Percentiles rank a stretch among this genome's conserved stretches.
These are phyloP conservation scores for Tetrahymena malaccensis DNA, from an alignment of 73 alveolate species.

Conservation along the genomic window DNA sequence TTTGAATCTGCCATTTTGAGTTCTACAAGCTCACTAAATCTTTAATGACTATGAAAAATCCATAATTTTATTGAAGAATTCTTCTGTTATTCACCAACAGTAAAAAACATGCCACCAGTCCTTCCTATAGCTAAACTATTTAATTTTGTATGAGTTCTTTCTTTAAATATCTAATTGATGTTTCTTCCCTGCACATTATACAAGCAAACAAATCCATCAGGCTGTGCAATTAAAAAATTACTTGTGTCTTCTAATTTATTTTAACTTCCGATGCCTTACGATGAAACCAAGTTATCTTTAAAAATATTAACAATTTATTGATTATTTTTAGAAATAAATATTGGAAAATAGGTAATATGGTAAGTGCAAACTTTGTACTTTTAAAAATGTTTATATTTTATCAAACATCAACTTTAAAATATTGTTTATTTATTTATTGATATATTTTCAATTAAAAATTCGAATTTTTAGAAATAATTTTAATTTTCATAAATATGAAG, in stretches of 20 bases:
- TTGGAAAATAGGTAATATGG: too few species aligned
- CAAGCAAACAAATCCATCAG: not conserved
- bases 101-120: not conserved
- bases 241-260: not conserved
- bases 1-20: not conserved
- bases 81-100: not conserved
- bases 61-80: not conserved
- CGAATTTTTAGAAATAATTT: not conserved
- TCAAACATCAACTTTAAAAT: too few species aligned
- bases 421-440: too few species aligned
- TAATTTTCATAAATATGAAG: not conserved
- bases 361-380: too few species aligned
- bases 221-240: not conserved
- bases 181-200: not conserved
- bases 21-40: not conserved
- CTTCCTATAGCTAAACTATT: not conserved
- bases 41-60: not conserved
- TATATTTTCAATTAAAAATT: too few species aligned
- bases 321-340: too few species aligned
- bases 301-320: too few species aligned
- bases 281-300: not conserved
- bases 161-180: not conserved
- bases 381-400: too few species aligned
- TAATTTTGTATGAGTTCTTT: not conserved
- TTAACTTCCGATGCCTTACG: not conserved